These are phyloP conservation scores for Diaporthe capsici DNA, from an alignment of 2,329 filamentous ascomycete genomes.

Conservation along the genomic window DNA sequence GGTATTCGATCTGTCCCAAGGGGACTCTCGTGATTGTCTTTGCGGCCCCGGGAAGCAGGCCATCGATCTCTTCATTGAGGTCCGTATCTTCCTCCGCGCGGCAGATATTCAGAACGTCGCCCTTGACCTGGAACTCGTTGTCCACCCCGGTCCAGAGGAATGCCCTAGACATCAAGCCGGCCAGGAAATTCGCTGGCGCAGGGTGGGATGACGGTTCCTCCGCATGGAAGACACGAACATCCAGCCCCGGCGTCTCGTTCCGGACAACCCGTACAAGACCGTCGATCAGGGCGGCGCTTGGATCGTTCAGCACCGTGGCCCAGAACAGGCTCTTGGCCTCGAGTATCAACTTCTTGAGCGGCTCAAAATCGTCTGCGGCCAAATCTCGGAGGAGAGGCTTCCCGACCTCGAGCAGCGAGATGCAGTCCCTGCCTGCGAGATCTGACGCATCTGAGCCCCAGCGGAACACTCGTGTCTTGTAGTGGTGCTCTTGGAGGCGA, in stretches of 20 bases:
- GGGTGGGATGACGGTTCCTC: not conserved
- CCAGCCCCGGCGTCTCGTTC: slow-evolving; percentile 5
- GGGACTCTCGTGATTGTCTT: not conserved
- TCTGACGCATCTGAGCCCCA: not conserved
- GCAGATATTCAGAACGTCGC: not conserved
- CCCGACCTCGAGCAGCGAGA: slow-evolving; percentile 8
- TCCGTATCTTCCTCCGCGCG: not conserved
- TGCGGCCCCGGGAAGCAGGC: not conserved
- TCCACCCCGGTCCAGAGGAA: not conserved
- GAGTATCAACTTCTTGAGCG: slow-evolving; percentile 44
- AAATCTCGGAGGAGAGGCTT: not conserved
- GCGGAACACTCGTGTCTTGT: not conserved
- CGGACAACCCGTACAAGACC: slow-evolving; percentile 7
- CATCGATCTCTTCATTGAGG: not conserved
- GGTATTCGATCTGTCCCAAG: not conserved
- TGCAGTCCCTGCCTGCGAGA: not conserved
- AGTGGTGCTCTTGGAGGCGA: not conserved
- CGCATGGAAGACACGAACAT: slow-evolving; percentile 7
- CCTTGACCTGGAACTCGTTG: not conserved
- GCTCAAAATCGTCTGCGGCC: slow-evolving; percentile 5
- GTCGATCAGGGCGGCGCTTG: not conserved
- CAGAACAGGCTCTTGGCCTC: slow-evolving; percentile 45
- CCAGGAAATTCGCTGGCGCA: not conserved
- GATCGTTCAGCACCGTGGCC: slow-evolving; percentile 45
- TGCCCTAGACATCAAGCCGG: not conserved